A percentile compares a stretch with the other conserved stretches of the same genome.
These are phyloP conservation scores for Paecilomyces sp. DNA, from an alignment of 2,329 filamentous ascomycete genomes.

Conservation along the genomic window DNA sequence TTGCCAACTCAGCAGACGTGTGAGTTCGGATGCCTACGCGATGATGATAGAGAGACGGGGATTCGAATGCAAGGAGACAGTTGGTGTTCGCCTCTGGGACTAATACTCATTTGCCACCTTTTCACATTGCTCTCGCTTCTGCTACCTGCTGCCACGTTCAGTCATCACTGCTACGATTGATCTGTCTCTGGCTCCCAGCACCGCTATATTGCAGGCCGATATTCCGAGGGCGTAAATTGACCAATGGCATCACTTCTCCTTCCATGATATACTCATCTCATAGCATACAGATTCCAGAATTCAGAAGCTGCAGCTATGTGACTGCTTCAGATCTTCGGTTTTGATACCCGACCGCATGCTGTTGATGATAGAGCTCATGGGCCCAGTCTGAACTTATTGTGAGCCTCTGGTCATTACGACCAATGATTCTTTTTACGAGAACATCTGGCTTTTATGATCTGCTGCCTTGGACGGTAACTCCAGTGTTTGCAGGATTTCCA, in stretches of 20 bases:
- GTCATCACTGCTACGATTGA: background rate
- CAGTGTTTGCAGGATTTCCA: background rate
- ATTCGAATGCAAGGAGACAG: conserved; percentile 7
- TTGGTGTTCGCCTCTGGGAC: conserved; percentile 9
- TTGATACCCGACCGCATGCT: background rate
- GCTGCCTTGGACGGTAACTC: background rate
- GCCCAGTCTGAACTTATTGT: background rate
- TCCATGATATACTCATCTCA: background rate
- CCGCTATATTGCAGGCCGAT: conserved; percentile 6
- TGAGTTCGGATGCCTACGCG: background rate
- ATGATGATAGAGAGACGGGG: conserved; percentile 1
- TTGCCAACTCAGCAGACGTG: background rate
- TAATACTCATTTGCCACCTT: conserved; percentile 22
- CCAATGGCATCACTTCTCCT: conserved; percentile 5
- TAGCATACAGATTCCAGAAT: background rate
- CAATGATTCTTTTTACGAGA: background rate
- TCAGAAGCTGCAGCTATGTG: background rate
- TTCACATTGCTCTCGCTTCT: conserved; percentile 10
- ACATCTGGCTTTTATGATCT: background rate
- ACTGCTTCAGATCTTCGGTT: background rate
- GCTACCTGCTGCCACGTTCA: conserved; percentile 6
- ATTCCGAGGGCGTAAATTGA: conserved; percentile 1
- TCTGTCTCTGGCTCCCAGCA: background rate
- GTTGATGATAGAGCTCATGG: background rate
- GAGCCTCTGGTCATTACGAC: background rate